Percentiles rank a stretch among this genome's conserved stretches.
phyloP scores from a whole-genome alignment of 2,329 filamentous ascomycete genomes.

The Ilyonectria robusta region DNA sequence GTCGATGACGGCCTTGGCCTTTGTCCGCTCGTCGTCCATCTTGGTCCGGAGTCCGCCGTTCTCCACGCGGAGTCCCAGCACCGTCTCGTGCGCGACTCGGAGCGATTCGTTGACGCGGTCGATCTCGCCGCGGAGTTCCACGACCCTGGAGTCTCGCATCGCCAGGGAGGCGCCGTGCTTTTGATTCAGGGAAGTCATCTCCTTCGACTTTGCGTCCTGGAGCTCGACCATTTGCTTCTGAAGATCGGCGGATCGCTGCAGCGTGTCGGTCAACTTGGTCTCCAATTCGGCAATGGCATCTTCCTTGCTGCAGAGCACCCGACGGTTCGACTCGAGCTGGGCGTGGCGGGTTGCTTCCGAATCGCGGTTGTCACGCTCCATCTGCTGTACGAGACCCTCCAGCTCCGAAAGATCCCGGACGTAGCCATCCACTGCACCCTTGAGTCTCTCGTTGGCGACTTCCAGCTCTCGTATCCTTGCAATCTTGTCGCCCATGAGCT shows the following conservation, averaged over 20 bases:
- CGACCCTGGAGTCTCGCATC: constrained; percentile 64
- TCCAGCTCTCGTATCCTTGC: constrained; percentile 63
- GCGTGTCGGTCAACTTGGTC: constrained; percentile 57
- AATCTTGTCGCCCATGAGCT: constrained; percentile 55
- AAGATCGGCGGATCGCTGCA: constrained; percentile 57
- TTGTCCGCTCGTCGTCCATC: constrained; percentile 55
- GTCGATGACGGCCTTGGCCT: constrained; percentile 62
- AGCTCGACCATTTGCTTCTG: constrained; percentile 56
- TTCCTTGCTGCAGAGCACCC: constrained; percentile 55
- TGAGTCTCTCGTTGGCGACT: constrained; percentile 64
- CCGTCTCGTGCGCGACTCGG: constrained; percentile 61
- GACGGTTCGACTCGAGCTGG: constrained; percentile 52
- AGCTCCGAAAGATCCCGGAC: constrained; percentile 68
- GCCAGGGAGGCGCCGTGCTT: constrained; percentile 64
- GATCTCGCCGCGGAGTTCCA: constrained; percentile 64
- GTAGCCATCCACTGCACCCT: constrained; percentile 67
- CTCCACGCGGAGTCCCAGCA: constrained; percentile 62
- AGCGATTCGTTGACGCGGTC: constrained; percentile 62
- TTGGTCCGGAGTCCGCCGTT: constrained; percentile 56
- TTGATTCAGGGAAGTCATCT: constrained; percentile 55
- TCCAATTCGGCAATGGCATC: constrained; percentile 60
- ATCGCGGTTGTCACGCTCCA: constrained; percentile 59
- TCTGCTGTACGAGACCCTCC: constrained; percentile 63
- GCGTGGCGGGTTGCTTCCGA: constrained; percentile 51
- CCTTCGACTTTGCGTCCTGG: constrained; percentile 52